Conservation (phyloP, 225 moss, liverwort and hornwort species). For the Polytrichum formosum region DNA sequence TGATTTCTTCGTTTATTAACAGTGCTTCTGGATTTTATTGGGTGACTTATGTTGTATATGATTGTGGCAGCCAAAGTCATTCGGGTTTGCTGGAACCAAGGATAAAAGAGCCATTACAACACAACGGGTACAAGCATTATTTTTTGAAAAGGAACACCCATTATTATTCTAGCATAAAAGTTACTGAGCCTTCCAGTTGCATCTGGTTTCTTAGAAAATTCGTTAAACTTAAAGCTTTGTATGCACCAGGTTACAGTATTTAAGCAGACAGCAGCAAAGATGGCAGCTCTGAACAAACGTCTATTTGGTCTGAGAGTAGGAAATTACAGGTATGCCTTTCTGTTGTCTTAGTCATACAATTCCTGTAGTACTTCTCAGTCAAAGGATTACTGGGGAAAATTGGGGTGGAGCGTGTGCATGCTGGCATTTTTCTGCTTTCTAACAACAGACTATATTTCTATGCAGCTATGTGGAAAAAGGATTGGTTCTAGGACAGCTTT, state of each 20-base stretch:
- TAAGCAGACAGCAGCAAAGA: conserved; percentile 77
- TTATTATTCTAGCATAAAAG: not conserved
- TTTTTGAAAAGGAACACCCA: not conserved
- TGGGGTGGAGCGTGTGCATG: no score
- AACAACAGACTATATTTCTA: conserved; percentile 3
- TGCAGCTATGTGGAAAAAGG: conserved; percentile 84
- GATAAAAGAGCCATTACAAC: conserved; percentile 96
- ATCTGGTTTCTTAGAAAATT: conserved; percentile 4
- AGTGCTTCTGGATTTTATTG: not conserved
- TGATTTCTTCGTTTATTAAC: not conserved
- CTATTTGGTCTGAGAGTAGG: conserved; percentile 90
- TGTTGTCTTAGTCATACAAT: not conserved
- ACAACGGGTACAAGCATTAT: conserved; percentile 57
- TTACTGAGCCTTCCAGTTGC: not conserved
- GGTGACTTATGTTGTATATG: not conserved
- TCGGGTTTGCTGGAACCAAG: conserved; percentile 96
- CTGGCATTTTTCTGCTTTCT: not conserved
- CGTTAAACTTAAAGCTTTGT: conserved; percentile 12
- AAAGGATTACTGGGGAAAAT: no score
- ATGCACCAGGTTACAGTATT: conserved; percentile 82
- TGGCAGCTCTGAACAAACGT: conserved; percentile 80
- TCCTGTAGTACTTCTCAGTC: not conserved
- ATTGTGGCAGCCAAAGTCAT: conserved; percentile 80
- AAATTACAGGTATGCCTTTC: conserved; percentile 69
- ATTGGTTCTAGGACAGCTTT: conserved; percentile 81